These are phyloP conservation scores for Colletotrichum noveboracense DNA, from an alignment of 2,329 filamentous ascomycete species.

Conservation along the genomic window DNA sequence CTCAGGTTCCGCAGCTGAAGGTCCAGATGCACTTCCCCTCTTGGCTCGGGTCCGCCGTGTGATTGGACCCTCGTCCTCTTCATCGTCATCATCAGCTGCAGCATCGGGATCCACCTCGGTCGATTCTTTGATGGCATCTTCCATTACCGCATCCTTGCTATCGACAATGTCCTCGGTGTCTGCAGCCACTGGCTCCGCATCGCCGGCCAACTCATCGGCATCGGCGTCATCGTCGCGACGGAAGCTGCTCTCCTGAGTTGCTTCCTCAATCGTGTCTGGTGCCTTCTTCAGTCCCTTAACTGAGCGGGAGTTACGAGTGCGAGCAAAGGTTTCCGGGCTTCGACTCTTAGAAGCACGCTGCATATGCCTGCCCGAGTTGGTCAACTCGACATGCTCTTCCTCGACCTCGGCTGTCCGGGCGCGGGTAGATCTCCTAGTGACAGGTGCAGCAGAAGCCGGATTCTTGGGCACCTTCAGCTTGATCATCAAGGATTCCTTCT, in stretches of 20 bases:
- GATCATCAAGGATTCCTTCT: constrained; percentile 39
- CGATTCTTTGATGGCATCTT: constrained; percentile 30
- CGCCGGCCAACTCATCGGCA: constrained; percentile 41
- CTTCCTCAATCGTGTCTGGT: constrained; percentile 56
- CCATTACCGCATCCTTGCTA: constrained; percentile 17
- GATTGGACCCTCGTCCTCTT: constrained; percentile 55
- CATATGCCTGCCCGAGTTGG: constrained; percentile 65
- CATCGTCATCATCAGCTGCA: constrained; percentile 42
- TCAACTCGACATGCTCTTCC: constrained; percentile 62
- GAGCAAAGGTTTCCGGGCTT: constrained; percentile 57
- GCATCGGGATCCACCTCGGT: constrained; percentile 34
- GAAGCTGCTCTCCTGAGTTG: constrained; percentile 56
- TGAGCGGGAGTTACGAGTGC: constrained; percentile 52
- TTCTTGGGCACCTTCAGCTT: constrained; percentile 47
- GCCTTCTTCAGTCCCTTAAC: constrained; percentile 56
- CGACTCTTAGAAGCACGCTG: constrained; percentile 55
- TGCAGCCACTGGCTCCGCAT: constrained; percentile 30
- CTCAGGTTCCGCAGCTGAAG: constrained; percentile 31
- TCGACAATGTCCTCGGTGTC: constrained; percentile 26
- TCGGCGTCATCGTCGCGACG: constrained; percentile 39
- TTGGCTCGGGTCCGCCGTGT: constrained; percentile 50
- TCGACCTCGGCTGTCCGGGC: constrained; percentile 60
- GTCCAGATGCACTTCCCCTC: constrained; percentile 33
- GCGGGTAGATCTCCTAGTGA: constrained; percentile 54
- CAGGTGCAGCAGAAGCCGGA: constrained; percentile 21